Conservation (phyloP, 139 green algal species). For the Auxenochlorella pyrenoidosa region DNA sequence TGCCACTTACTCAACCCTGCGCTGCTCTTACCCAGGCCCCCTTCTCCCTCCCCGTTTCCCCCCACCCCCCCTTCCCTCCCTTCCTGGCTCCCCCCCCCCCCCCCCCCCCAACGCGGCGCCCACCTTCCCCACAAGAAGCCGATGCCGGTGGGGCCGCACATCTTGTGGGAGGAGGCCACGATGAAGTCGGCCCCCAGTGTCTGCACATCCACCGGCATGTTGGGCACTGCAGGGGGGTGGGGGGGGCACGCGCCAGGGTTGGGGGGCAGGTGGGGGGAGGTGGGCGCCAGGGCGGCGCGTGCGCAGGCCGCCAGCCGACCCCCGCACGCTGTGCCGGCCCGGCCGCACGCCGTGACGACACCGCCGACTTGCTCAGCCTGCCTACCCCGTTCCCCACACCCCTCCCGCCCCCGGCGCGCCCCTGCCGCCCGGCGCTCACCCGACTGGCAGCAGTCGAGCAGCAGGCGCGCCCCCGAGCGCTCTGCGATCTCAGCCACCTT, state of each 20-base stretch:
- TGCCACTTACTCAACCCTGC: neutral
- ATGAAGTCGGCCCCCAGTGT: slow-evolving; percentile 94
- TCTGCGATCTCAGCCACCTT: slow-evolving; percentile 69
- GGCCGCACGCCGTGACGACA: no score
- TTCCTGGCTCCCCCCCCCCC: no score
- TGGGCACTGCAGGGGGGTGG: slow-evolving; percentile 71
- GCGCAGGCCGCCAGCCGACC: no score
- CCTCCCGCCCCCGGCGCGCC: no score
- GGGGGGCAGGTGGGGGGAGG: neutral
- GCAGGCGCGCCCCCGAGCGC: slow-evolving; percentile 80
- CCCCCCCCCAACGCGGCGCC: neutral
- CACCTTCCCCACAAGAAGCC: slow-evolving; percentile 96
- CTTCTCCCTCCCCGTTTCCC: neutral
- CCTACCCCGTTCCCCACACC: no score
- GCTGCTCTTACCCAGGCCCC: no score
- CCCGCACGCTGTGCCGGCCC: no score
- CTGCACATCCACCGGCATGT: slow-evolving; percentile 95
- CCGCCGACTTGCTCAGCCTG: no score
- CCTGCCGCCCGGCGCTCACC: neutral
- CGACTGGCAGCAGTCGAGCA: slow-evolving; percentile 97
- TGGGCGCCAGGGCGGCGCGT: neutral
- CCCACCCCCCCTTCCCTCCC: no score
- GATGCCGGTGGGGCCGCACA: slow-evolving; percentile 96
- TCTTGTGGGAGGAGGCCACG: slow-evolving; percentile 96
- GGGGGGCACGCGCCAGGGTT: no score